These are phyloP conservation scores for Kluyveromyces nonfermentans DNA, from an alignment of 805 yeast species.

Conservation along the genomic window DNA sequence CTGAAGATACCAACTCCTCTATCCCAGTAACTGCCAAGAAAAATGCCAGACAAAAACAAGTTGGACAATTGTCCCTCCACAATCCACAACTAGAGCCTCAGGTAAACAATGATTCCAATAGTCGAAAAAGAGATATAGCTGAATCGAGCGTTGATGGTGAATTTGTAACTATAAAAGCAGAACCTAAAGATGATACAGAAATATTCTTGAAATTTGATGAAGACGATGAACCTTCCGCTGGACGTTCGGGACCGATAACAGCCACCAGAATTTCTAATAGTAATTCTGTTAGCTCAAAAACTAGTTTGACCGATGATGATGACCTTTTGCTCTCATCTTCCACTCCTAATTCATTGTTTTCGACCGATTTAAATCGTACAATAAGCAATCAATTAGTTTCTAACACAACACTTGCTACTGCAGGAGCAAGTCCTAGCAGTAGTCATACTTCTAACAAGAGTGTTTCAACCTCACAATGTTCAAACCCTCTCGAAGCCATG, in stretches of 20 bases:
- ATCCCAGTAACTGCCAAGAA: neutral
- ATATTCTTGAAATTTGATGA: conserved; percentile 22
- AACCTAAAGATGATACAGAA: conserved; percentile 5
- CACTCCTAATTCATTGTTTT: conserved; percentile 21
- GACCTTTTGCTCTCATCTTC: conserved; percentile 17
- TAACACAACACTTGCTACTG: conserved; percentile 1
- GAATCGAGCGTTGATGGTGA: neutral
- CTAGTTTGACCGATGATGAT: conserved; percentile 17
- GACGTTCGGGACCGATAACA: neutral
- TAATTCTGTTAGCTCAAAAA: conserved; percentile 5
- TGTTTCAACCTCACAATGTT: conserved; percentile 1
- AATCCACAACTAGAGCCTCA: neutral
- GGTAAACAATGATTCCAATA: neutral
- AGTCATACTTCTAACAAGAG: conserved; percentile 3
- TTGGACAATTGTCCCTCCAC: neutral
- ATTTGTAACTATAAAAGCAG: neutral
- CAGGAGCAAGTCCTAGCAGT: conserved; percentile 2
- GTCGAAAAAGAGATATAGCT: conserved; percentile 1
- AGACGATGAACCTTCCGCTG: conserved; percentile 11
- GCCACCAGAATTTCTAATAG: neutral
- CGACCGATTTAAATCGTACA: conserved; percentile 14
- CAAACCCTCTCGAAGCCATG: conserved; percentile 7
- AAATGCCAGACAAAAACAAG: neutral
- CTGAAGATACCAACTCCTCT: neutral
- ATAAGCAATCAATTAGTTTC: conserved; percentile 5